Base-by-base conservation (phyloP, 2,329 filamentous ascomycete species). In the Neofusicoccum umdonicola region DNA sequence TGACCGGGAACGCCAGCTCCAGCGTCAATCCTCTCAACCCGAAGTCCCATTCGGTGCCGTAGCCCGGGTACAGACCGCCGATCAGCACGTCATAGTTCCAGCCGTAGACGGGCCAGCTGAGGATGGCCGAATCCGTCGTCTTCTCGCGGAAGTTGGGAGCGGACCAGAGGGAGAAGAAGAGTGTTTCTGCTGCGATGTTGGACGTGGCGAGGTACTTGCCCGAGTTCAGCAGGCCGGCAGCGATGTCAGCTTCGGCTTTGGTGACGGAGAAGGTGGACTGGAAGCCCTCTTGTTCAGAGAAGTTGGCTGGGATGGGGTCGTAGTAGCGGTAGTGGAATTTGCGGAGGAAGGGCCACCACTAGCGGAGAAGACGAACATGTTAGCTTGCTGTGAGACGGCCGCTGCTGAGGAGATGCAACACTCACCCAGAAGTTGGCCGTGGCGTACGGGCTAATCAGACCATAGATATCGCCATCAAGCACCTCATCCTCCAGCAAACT, bases 281-380 rank as follows among this genome's bases (percentile, higher is more conserved):
- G 71, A 84, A 84, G 8, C 81, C 82, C 66, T 83, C 69, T 67
- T 84, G 82, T 41, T 72, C 67, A 58, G 76, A 80, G 11, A 73
- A 72, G 45, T 76, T 74, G n/a, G 71, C 67, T 0, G 77, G 73
- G 3, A 83, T 75, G n/a, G 77, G 70, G 68, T 84, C 81, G 69
- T 84, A 84, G 72, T 82, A 83, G n/a, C 82, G 77, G 72, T 80
- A 81, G 71, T 84, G 82, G 71, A 84, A 84, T 69, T 83, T 83
- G 66, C 71, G 74, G 66, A 80, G 77, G 69, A 80, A 82, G 1
- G 82, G 82, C 82, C 82, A 84, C 81, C 82, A 84, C 56, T 60
- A 4, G 42, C 2, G 15, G 2, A 27, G 12, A 17, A 4, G 42
- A 34, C 13, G 1, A 1, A n/a, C 11, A 11, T 17, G 19, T 42